Base-by-base conservation (phyloP, 768 basidiomycete genomes). In the Filobasidium floriforme region DNA sequence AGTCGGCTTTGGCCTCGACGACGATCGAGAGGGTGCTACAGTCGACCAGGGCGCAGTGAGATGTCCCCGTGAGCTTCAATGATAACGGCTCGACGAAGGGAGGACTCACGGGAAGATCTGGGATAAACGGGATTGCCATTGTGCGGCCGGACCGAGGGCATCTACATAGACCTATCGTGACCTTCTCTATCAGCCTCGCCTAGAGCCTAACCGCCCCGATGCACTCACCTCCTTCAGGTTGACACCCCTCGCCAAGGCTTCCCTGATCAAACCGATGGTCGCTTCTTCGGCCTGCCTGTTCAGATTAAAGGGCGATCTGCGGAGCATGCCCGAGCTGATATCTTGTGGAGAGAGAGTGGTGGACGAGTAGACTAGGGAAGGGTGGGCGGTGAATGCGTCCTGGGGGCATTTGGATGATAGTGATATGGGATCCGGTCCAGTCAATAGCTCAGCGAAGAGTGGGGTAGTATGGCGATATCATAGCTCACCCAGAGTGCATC, bases 311-410 rank as follows among this genome's bases (percentile, higher is more conserved):
- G 93, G 89, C 18, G 89, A 88, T 24, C 85, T 82, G 46, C 86
- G 83, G 24, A 97, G 84, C 96, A 99, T 99, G 49, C 89, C 89
- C 63, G 82, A 83, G 0, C 91, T 94, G 71, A 99, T 94, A 26
- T 86, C 89, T 75, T 90, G 89, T 1, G 94, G 94, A 57, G 92
- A 93, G 70, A 76, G 74, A n/a, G 76, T 72, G 5, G 72, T 63
- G 7, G 75, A 74, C 5, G 77, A 75, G 62, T 80, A 79, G 67
- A 73, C 75, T 1, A 79, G 67, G 26, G 68, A 65, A 19, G 68
- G 61, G 67, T 78, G 62, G 0, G 63, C 61, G 51, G 66, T 64
- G 66, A 70, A 75, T 29, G 69, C 60, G 61, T 68, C 71, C 65
- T 69, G 37, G 28, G 18, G 12, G 10, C 10, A 10, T 64, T n/a